Evolutionary conservation across 1,284 basidiomycete genomes (phyloP), one percentile per base, ranked within the genome.

Genomic region (Ustanciosporium gigantosporum): DNA sequence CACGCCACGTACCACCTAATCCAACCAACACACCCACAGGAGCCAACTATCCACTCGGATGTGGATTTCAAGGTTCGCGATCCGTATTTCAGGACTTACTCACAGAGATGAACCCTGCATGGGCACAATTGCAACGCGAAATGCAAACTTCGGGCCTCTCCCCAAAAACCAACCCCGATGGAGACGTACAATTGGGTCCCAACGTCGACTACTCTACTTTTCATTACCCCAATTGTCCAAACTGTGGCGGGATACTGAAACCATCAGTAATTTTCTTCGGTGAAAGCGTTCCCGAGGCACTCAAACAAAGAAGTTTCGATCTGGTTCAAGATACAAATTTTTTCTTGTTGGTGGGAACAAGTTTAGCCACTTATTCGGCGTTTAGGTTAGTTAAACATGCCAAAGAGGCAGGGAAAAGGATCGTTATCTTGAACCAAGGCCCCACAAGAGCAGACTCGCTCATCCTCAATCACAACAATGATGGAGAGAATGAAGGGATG

Each of bases 141-240:
- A 58, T 76, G 51, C 31, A 36, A 2, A 44, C 39, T 17, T 62
- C 65, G 20, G 66, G 68, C 31, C 62, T 68, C 43, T 39, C 49
- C n/a, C 66, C 70, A 7, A 70, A 73, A 36, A 73, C 61, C 7
- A 78, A 78, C 45, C 77, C 77, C 2, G 77, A 78, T 47, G 77
- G 77, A 25, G 77, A 78, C 38, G 60, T 68, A 4, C 58, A 70
- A 27, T 57, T 76, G n/a, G n/a, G n/a, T n/a, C 60, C 65, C 40
- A 58, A 67, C 15, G 67, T 68, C 37, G 72, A 77, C 42, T 78
- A 77, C 56, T 46, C 43, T 20, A 69, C 73, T 2, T 78, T 78
- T 41, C 21, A 57, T 36, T 74, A 73, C 31, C 70, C 73, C 2
- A 17, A 66, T 2, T 78, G 77, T 41, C 74, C 76, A 4, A 61